These are phyloP conservation scores for Apiospora arundinis DNA, from an alignment of 2,329 filamentous ascomycete genomes.

Conservation along the genomic window DNA sequence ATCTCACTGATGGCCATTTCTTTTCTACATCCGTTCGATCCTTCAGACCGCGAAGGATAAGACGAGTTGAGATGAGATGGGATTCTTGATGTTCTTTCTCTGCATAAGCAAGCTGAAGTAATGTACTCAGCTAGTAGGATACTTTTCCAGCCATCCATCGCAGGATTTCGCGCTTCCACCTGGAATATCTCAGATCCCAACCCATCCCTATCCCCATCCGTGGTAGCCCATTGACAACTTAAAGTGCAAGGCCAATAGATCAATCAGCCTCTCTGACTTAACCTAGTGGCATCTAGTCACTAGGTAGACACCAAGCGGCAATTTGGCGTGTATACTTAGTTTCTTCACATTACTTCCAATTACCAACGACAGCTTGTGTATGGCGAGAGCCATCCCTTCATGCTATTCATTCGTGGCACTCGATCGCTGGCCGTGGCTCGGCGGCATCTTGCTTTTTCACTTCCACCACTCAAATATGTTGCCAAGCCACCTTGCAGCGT, in stretches of 20 bases:
- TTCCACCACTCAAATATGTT: conserved; percentile 15
- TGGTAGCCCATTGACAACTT: neutral
- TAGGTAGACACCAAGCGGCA: neutral
- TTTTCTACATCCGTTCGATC: neutral
- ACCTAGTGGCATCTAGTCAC: no score
- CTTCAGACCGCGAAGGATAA: neutral
- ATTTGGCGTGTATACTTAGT: neutral
- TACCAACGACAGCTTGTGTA: neutral
- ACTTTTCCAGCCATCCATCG: neutral
- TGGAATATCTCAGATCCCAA: no score
- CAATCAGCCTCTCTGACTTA: no score
- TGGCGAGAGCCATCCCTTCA: neutral
- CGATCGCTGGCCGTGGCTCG: conserved; percentile 14
- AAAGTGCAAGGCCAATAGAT: no score
- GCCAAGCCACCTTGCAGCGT: conserved; percentile 31
- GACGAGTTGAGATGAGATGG: neutral
- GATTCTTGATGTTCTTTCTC: neutral
- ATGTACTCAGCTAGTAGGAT: neutral
- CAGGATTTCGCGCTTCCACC: neutral
- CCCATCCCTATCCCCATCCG: neutral
- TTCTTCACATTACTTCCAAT: neutral
- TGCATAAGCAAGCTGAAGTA: neutral
- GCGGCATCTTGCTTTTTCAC: conserved; percentile 6
- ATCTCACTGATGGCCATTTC: neutral
- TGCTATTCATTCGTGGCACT: neutral